A percentile compares a stretch with the other conserved stretches of the same genome.
Conservation (phyloP, 2,329 filamentous ascomycete genomes). For the Clonostachys rosea region DNA sequence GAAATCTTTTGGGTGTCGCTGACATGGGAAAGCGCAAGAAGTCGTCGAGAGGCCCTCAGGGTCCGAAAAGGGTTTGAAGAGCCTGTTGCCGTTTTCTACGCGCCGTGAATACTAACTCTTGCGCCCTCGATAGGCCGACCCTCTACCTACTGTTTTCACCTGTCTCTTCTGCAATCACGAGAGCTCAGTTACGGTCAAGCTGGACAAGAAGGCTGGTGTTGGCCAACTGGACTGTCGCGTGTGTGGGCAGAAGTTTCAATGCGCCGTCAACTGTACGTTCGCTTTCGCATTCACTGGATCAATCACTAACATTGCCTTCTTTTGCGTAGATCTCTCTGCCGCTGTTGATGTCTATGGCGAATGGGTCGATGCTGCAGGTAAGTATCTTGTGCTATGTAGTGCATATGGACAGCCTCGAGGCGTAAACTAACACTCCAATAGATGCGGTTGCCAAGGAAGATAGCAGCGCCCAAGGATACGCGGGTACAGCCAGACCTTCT, state of each 20-base stretch:
- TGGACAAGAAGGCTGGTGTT: constrained; percentile 89
- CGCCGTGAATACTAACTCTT: constrained; percentile 4
- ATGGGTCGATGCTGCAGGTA: constrained; percentile 85
- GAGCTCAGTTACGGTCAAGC: constrained; percentile 82
- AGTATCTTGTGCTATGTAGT: neutral
- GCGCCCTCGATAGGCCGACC: constrained; percentile 52
- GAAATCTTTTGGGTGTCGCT: neutral
- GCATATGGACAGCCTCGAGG: neutral
- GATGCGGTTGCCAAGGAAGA: constrained; percentile 47
- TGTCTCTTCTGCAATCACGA: constrained; percentile 99
- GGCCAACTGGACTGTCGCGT: constrained; percentile 86
- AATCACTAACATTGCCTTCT: constrained; percentile 7
- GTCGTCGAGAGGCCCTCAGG: constrained; percentile 75
- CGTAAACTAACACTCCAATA: constrained; percentile 12
- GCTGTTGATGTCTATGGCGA: constrained; percentile 95
- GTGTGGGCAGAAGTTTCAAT: constrained; percentile 91
- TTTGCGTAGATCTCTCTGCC: constrained; percentile 69
- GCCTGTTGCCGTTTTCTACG: neutral
- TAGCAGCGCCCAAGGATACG: constrained; percentile 18
- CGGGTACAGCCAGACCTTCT: constrained; percentile 13
- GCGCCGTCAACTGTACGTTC: constrained; percentile 78
- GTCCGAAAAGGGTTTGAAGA: constrained; percentile 70
- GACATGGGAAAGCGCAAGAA: constrained; percentile 91
- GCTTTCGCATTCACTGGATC: constrained; percentile 6
- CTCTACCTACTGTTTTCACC: constrained; percentile 79